Evolutionary conservation across 257 asterid species (phyloP).

Genomic region (Marsdenia floribunda): DNA sequence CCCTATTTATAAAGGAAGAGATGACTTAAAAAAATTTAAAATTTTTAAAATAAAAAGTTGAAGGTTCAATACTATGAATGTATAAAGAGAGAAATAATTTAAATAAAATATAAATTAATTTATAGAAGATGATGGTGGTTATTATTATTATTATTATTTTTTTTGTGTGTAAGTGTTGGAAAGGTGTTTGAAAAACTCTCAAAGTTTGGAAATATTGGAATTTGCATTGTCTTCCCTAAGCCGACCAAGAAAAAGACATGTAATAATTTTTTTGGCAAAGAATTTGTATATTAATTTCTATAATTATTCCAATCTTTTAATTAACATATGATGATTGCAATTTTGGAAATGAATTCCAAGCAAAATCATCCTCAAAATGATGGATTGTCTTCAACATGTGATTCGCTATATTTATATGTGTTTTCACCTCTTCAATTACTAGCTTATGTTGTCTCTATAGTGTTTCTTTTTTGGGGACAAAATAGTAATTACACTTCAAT

Average conservation of each 20-base stretch:
- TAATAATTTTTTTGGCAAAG: constrained; percentile 6
- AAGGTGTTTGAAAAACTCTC: constrained; percentile 2
- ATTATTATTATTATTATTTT: too few species aligned
- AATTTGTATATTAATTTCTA: background rate
- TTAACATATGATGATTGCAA: constrained; percentile 8
- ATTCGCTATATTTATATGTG: too few species aligned
- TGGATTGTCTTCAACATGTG: background rate
- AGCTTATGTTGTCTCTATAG: background rate
- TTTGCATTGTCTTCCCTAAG: background rate
- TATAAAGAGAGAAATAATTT: too few species aligned
- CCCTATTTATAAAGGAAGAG: too few species aligned
- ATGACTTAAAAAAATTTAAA: too few species aligned
- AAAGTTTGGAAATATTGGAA: background rate
- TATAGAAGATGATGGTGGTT: too few species aligned
- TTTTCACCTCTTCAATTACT: constrained; percentile 10
- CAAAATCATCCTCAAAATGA: constrained; percentile 8
- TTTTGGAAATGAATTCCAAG: background rate
- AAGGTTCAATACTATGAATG: too few species aligned
- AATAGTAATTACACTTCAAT: too few species aligned
- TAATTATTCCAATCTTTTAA: background rate
- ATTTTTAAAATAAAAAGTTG: too few species aligned
- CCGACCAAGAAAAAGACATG: constrained; percentile 9
- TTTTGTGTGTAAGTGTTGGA: background rate
- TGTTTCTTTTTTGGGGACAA: too few species aligned
- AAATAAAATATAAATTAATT: too few species aligned